phyloP scores from a whole-genome alignment of 2,329 filamentous ascomycete species.

The Thelonectria olida region DNA sequence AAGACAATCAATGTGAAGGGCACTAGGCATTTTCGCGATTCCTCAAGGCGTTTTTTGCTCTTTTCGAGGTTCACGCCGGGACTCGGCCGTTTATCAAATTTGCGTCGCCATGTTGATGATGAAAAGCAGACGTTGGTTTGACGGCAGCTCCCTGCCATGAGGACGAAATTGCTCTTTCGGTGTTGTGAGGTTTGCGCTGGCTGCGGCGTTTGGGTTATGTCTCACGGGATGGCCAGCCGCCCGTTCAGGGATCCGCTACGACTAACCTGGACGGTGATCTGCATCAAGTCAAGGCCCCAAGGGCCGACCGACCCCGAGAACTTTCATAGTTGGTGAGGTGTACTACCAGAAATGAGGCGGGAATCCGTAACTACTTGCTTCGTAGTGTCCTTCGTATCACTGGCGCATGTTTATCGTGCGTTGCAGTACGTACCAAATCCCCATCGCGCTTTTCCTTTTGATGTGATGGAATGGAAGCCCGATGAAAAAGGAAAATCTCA shows the following conservation, averaged over 20 bases:
- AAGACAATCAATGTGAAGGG: constrained; percentile 20
- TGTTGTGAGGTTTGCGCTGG: constrained; percentile 7
- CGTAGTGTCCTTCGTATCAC: not conserved
- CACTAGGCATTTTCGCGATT: constrained; percentile 15
- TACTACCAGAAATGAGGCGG: not conserved
- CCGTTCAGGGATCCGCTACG: constrained; percentile 8
- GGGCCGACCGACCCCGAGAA: not conserved
- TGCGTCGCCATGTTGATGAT: not conserved
- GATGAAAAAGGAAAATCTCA: not conserved
- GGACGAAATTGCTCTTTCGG: constrained; percentile 11
- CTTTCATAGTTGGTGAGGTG: constrained; percentile 1
- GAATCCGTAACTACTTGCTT: not conserved
- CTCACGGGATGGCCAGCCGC: constrained; percentile 16
- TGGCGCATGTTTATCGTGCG: not conserved
- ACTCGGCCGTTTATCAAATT: not conserved
- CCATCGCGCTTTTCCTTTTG: not conserved
- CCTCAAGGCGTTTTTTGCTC: constrained; percentile 9
- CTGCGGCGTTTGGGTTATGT: constrained; percentile 8
- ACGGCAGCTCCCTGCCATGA: not conserved
- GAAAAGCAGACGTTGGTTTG: constrained; percentile 1
- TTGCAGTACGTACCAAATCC: constrained; percentile 11
- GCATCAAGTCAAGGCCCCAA: constrained; percentile 7
- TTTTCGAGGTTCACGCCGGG: constrained; percentile 7
- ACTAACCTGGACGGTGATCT: constrained; percentile 13
- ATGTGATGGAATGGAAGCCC: not conserved